phyloP scores from a whole-genome alignment of 345 rosid genomes.

The Nasturtium officinale region DNA sequence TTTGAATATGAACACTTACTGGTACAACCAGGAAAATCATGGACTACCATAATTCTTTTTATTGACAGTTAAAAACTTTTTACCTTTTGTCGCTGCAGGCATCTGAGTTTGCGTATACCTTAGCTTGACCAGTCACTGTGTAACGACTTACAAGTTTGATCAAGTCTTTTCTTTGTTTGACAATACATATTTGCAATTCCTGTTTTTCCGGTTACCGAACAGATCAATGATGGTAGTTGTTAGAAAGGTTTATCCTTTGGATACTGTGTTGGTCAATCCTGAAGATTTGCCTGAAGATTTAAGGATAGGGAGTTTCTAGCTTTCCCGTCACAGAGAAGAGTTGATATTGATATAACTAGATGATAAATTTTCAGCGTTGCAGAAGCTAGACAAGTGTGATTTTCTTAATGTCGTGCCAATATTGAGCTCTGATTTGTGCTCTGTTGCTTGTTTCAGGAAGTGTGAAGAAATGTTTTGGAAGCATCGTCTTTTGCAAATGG shows the following conservation, averaged over 20 bases:
- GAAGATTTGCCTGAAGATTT: not conserved
- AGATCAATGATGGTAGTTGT: not conserved
- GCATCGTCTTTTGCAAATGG: not conserved
- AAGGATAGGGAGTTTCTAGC: constrained; percentile 8
- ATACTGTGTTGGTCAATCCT: not conserved
- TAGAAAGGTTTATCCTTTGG: not conserved
- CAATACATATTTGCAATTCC: not conserved
- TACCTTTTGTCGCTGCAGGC: constrained; percentile 13
- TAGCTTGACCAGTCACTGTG: constrained; percentile 13
- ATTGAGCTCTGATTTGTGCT: not conserved
- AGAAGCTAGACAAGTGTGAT: not conserved
- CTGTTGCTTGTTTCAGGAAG: constrained; percentile 10
- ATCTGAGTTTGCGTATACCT: not conserved
- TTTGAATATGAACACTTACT: constrained; percentile 2
- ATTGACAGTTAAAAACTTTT: not conserved
- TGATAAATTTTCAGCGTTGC: not conserved
- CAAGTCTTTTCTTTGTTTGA: not conserved
- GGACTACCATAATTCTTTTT: not conserved
- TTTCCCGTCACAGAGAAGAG: not conserved
- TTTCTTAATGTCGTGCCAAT: not conserved
- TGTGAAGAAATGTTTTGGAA: not conserved
- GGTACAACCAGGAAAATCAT: constrained; percentile 13
- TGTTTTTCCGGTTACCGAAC: constrained; percentile 11
- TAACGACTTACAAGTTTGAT: not conserved
- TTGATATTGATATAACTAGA: not conserved